Conservation (phyloP, 805 yeast genomes). For the Ogataea trehaloabstinens region DNA sequence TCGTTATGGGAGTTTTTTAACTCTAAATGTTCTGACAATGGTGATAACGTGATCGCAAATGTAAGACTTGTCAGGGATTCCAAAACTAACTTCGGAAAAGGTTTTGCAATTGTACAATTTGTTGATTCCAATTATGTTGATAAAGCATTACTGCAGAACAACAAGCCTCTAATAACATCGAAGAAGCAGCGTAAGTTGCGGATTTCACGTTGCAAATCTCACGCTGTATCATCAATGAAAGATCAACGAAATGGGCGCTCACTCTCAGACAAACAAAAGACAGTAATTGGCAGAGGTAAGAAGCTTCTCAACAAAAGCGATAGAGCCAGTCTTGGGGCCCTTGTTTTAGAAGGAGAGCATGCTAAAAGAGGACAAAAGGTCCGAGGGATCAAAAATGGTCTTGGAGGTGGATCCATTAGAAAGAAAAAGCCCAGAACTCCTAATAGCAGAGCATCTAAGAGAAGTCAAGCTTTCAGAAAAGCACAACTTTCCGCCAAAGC, state of each 20-base stretch:
- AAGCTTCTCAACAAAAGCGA: slow-evolving; percentile 77
- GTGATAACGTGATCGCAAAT: slow-evolving; percentile 59
- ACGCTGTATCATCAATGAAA: slow-evolving; percentile 19
- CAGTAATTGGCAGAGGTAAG: slow-evolving; percentile 77
- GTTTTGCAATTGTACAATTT: slow-evolving; percentile 95
- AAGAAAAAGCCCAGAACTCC: slow-evolving; percentile 59
- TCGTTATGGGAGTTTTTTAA: slow-evolving; percentile 79
- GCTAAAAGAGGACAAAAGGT: slow-evolving; percentile 66
- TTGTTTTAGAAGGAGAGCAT: slow-evolving; percentile 70
- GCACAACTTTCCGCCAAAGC: slow-evolving; percentile 5
- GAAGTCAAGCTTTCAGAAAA: slow-evolving; percentile 38
- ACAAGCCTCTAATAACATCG: slow-evolving; percentile 48
- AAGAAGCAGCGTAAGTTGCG: slow-evolving; percentile 63
- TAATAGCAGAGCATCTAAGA: slow-evolving; percentile 48
- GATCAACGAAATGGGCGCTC: slow-evolving; percentile 15
- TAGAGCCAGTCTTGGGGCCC: slow-evolving; percentile 61
- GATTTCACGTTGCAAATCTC: slow-evolving; percentile 63
- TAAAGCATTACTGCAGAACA: slow-evolving; percentile 77
- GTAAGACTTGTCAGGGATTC: slow-evolving; percentile 91
- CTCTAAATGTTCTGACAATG: slow-evolving; percentile 40
- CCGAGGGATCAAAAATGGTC: slow-evolving; percentile 59
- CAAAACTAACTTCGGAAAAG: slow-evolving; percentile 93
- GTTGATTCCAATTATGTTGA: slow-evolving; percentile 67
- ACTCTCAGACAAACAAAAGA: slow-evolving; percentile 62
- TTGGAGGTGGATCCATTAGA: slow-evolving; percentile 34